Conservation (phyloP, 2,329 filamentous ascomycete genomes). For the Aspergillus sp. region DNA sequence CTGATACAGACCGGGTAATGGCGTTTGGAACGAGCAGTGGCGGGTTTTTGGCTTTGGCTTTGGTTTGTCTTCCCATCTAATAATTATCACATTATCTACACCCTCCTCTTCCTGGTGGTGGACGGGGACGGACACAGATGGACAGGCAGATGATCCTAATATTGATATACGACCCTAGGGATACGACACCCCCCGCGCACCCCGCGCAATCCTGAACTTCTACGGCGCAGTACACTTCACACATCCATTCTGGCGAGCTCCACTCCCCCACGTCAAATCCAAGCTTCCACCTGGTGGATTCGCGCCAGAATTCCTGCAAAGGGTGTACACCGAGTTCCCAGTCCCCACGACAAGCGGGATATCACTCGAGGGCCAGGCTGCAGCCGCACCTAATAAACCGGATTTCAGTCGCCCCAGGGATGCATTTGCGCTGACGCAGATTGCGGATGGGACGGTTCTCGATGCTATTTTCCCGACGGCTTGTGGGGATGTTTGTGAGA, state of each 20-base stretch:
- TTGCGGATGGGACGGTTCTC: slow-evolving; percentile 41
- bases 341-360: slow-evolving; percentile 41
- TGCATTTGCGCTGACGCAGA: slow-evolving; percentile 44
- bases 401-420: slow-evolving; percentile 39
- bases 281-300: slow-evolving; percentile 26
- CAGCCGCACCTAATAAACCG: slow-evolving; percentile 24
- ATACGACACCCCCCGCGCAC: slow-evolving; percentile 36
- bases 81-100: background rate
- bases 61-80: slow-evolving; percentile 28
- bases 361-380: slow-evolving; percentile 42
- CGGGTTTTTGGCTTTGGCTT: slow-evolving; percentile 46
- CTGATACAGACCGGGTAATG: slow-evolving; percentile 38
- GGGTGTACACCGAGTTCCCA: slow-evolving; percentile 38
- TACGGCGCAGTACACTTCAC: slow-evolving; percentile 45
- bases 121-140: too few relatives aligned
- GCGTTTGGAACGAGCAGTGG: slow-evolving; percentile 48
- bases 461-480: slow-evolving; percentile 29
- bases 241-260: slow-evolving; percentile 37
- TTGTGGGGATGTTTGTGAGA: slow-evolving; percentile 19
- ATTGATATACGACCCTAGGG: slow-evolving; percentile 26
- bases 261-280: slow-evolving; percentile 30
- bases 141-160: too few relatives aligned
- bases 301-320: slow-evolving; percentile 30
- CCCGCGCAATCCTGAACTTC: slow-evolving; percentile 42
- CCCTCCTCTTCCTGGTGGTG: background rate